A percentile compares a stretch with the other conserved stretches of the same genome.
These are phyloP conservation scores for Arthrobotrys iridis DNA, from an alignment of 2,329 filamentous ascomycete genomes.

Conservation along the genomic window DNA sequence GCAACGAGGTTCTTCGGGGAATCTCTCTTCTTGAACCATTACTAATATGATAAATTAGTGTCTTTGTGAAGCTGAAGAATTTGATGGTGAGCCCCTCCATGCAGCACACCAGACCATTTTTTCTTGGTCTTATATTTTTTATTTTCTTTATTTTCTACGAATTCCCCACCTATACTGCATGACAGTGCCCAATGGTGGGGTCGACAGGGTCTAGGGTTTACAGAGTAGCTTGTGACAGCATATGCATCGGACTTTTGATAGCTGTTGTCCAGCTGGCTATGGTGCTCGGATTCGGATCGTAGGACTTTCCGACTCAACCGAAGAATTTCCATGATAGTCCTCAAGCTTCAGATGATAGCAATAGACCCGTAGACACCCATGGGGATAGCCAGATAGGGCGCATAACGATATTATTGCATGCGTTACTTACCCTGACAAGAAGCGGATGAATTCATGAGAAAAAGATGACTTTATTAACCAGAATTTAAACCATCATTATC, in stretches of 20 bases:
- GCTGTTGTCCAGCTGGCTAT: constrained; percentile 3
- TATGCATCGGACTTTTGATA: constrained; percentile 16
- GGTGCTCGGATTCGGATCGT: constrained; percentile 49
- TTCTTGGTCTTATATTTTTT: too few relatives aligned
- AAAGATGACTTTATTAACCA: constrained; percentile 1
- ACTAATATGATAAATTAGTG: constrained; percentile 67
- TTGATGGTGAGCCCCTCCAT: constrained; percentile 66
- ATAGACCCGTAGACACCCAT: constrained; percentile 1
- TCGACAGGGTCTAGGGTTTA: constrained; percentile 13
- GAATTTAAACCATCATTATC: neutral
- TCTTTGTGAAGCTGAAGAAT: constrained; percentile 80
- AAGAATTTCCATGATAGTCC: neutral
- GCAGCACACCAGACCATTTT: neutral
- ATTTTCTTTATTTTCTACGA: neutral
- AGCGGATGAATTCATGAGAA: neutral
- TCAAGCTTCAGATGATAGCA: neutral
- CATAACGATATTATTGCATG: constrained; percentile 35
- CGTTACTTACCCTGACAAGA: neutral
- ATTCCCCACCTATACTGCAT: constrained; percentile 14
- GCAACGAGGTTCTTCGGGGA: constrained; percentile 13
- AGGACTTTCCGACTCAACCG: constrained; percentile 29
- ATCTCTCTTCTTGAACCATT: neutral
- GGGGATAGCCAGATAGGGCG: neutral
- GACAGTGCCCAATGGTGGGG: constrained; percentile 44
- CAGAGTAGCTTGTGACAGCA: neutral